Base-by-base conservation (phyloP, 2,329 filamentous ascomycete species). In the Pseudocercospora vitis region DNA sequence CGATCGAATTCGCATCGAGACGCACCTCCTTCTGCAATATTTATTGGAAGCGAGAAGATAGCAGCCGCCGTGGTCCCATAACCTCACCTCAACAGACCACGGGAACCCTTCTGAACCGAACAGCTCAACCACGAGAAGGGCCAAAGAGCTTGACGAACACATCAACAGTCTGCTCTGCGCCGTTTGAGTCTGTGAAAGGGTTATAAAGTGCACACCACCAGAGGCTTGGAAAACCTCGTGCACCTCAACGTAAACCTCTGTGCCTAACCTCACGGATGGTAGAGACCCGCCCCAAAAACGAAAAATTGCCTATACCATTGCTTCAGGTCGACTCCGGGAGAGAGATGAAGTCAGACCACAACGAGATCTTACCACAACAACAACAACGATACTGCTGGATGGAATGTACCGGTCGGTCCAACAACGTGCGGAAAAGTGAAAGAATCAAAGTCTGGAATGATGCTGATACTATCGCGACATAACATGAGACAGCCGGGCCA, bases 181-280 rank as follows among this genome's bases (percentile, higher is more conserved):
- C n/a, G n/a, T n/a, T n/a, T n/a, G n/a, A n/a, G n/a, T n/a, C n/a
- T n/a, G n/a, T n/a, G n/a, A n/a, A n/a, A n/a, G n/a, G n/a, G n/a
- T n/a, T n/a, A n/a, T n/a, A n/a, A 37, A 37, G 16, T 16, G 14
- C 14, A 40, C 5, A 21, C n/a, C 16, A 40, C 14, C n/a, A 40
- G n/a, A 42, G 16, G 19, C 18, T 42, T 35, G 37, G 37, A 4
- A 42, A 7, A 42, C 37, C 37, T 42, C 37, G 16, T 44, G 23
- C 39, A 44, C 39, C 39, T 44, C 39, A 16, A 26, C 26, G 39
- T 44, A 16, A 44, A 21, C 39, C 39, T 44, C 7, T 21, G 39
- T 44, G 39, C 21, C 39, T 44, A 44, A 44, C 39, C 19, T 44
- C 39, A 44, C 39, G 39, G 4, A 24, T 21, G 39, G 39, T 21